phyloP scores from a whole-genome alignment of 2,329 filamentous ascomycete genomes.

The Knoxdaviesia proteae region DNA sequence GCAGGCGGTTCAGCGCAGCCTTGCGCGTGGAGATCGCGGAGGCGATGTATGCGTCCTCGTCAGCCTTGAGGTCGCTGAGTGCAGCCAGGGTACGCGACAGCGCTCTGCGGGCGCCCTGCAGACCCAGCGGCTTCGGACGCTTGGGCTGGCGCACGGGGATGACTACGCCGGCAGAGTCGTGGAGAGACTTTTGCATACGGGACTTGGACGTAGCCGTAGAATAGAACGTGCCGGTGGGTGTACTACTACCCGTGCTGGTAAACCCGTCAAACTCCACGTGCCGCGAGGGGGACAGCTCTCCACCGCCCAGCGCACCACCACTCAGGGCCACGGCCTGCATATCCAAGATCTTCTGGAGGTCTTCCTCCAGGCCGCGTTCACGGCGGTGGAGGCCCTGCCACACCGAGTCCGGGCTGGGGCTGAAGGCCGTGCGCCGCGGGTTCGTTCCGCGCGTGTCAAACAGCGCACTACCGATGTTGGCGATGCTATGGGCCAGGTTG shows the following conservation, averaged over 20 bases:
- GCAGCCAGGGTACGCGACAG: conserved; percentile 42
- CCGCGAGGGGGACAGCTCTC: neutral
- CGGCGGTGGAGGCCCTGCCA: conserved; percentile 26
- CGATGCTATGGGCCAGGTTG: conserved; percentile 4
- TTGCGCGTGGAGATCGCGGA: conserved; percentile 34
- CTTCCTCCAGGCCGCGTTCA: conserved; percentile 22
- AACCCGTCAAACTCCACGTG: conserved; percentile 11
- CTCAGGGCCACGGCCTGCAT: conserved; percentile 20
- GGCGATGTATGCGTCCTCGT: conserved; percentile 42
- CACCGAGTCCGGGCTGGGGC: conserved; percentile 17
- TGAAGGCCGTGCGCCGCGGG: conserved; percentile 4
- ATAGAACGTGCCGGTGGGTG: conserved; percentile 18
- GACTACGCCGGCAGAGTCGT: conserved; percentile 23
- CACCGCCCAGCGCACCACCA: neutral
- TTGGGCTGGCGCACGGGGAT: conserved; percentile 40
- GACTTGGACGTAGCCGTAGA: conserved; percentile 18
- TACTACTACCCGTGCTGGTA: conserved; percentile 20
- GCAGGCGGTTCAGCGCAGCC: conserved; percentile 34
- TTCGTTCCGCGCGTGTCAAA: conserved; percentile 14
- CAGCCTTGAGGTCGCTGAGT: conserved; percentile 42
- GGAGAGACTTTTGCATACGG: conserved; percentile 20
- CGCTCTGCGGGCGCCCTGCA: conserved; percentile 42
- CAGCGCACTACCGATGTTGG: conserved; percentile 13
- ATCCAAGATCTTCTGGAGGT: conserved; percentile 27
- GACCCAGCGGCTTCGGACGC: conserved; percentile 24